These are phyloP conservation scores for Aspergillus costaricaensis DNA, from an alignment of 2,329 filamentous ascomycete species.

Conservation along the genomic window DNA sequence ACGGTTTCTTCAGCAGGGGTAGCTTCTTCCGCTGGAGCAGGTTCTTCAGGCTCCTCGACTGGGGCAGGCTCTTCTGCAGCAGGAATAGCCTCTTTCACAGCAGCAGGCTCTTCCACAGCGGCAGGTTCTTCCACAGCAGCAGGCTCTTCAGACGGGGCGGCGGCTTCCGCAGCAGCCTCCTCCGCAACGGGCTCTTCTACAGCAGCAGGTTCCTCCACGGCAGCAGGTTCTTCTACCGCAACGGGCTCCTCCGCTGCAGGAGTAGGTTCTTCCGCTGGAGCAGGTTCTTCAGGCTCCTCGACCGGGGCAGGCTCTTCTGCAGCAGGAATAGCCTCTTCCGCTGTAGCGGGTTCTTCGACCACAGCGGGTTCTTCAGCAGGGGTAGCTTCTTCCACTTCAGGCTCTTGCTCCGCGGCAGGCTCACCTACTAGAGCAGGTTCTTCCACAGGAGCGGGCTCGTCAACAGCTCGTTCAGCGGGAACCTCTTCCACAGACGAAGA, in stretches of 20 bases:
- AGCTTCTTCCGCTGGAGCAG: conserved; percentile 8
- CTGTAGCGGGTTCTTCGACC: conserved; percentile 8
- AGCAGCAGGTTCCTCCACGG: conserved; percentile 17
- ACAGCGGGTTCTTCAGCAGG: conserved; percentile 5
- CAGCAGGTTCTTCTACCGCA: conserved; percentile 20
- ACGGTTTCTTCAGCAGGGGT: no score
- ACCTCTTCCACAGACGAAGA: conserved; percentile 7
- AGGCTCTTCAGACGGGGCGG: conserved; percentile 9
- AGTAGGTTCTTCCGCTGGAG: conserved; percentile 1
- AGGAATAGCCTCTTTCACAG: not conserved
- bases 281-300: conserved; percentile 9
- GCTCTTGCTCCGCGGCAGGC: not conserved
- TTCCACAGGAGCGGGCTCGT: conserved; percentile 1
- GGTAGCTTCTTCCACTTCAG: not conserved
- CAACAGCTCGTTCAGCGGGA: conserved; percentile 18
- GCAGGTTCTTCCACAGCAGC: conserved; percentile 10
- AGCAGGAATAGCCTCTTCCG: not conserved
- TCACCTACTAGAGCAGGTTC: not conserved
- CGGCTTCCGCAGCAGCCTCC: conserved; percentile 11
- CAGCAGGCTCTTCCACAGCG: not conserved
- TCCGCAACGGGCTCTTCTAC: conserved; percentile 10
- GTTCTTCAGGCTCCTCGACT: conserved; percentile 19
- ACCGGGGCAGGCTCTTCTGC: conserved; percentile 13
- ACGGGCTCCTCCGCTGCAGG: conserved; percentile 10
- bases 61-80: conserved; percentile 8